Evolutionary conservation across 1,139 yeast genomes (phyloP).

Genomic region (Kodamaea ohmeri): DNA sequence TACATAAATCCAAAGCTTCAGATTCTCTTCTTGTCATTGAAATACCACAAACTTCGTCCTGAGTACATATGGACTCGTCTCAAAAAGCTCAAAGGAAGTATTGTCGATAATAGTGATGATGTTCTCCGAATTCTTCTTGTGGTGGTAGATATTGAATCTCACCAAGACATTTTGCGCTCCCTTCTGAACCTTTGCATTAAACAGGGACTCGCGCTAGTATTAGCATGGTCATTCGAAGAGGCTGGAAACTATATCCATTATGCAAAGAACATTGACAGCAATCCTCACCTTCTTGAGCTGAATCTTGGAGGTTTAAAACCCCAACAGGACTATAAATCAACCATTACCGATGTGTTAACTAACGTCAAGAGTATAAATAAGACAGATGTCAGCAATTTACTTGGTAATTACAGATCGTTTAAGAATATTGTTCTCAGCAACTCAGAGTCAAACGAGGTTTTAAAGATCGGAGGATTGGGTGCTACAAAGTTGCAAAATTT

Average conservation of each 20-base stretch:
- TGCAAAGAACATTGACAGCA: slow-evolving; percentile 45
- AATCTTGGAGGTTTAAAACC: slow-evolving; percentile 16
- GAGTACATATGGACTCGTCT: slow-evolving; percentile 78
- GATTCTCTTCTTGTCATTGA: slow-evolving; percentile 68
- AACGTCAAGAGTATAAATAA: slow-evolving; percentile 54
- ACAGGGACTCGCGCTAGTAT: slow-evolving; percentile 65
- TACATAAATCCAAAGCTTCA: slow-evolving; percentile 65
- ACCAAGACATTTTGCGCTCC: slow-evolving; percentile 65
- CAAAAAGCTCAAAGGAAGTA: slow-evolving; percentile 41
- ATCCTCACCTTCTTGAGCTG: slow-evolving; percentile 15
- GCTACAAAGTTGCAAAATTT: slow-evolving; percentile 48
- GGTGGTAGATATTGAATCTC: slow-evolving; percentile 76
- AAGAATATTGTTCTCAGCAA: slow-evolving; percentile 39
- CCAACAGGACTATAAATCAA: slow-evolving; percentile 43
- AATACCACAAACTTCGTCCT: slow-evolving; percentile 83
- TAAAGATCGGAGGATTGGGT: slow-evolving; percentile 54
- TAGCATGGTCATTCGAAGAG: slow-evolving; percentile 83
- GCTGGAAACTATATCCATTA: slow-evolving; percentile 74
- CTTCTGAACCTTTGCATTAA: slow-evolving; percentile 69
- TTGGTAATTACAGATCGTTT: slow-evolving; percentile 53
- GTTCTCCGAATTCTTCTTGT: slow-evolving; percentile 64
- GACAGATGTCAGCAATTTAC: slow-evolving; percentile 55
- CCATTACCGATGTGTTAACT: slow-evolving; percentile 50
- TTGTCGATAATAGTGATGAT: slow-evolving; percentile 26
- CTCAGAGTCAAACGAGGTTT: slow-evolving; percentile 26